A percentile compares a stretch with the other conserved stretches of the same genome.
Evolutionary conservation across 768 basidiomycete genomes (phyloP).

Genomic region (Auricularia sp.): DNA sequence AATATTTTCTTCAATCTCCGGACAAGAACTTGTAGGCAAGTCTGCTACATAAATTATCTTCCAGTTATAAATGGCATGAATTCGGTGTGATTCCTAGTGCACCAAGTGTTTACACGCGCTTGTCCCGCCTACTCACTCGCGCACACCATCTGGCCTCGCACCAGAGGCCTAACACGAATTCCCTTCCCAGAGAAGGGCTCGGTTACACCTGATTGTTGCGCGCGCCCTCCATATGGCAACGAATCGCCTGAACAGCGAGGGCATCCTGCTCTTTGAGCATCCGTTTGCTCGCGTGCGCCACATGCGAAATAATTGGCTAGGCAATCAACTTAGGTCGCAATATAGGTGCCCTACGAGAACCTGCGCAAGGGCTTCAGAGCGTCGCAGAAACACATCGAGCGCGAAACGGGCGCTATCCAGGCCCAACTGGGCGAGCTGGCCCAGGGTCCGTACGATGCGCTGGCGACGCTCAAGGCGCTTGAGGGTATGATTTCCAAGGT

Average conservation of each 20-base stretch:
- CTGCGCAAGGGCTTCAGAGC: slow-evolving; percentile 81
- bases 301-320: slow-evolving; percentile 4
- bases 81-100: too few species aligned
- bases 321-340: slow-evolving; percentile 3
- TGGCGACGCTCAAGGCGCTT: slow-evolving; percentile 49
- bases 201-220: too few species aligned
- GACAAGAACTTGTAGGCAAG: too few species aligned
- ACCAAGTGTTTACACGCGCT: too few species aligned
- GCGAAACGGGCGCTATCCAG: slow-evolving; percentile 58
- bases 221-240: not conserved
- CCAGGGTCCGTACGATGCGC: slow-evolving; percentile 33
- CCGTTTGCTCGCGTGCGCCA: slow-evolving; percentile 61
- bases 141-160: too few species aligned
- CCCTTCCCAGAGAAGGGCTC: too few species aligned
- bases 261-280: slow-evolving; percentile 73
- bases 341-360: slow-evolving; percentile 80
- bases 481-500: slow-evolving; percentile 70
- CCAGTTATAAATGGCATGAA: too few species aligned
- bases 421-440: slow-evolving; percentile 50
- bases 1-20: too few species aligned
- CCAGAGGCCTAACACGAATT: too few species aligned
- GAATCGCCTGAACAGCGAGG: slow-evolving; percentile 48
- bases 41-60: too few species aligned
- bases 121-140: too few species aligned
- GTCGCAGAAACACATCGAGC: slow-evolving; percentile 72